Evolutionary conservation across 768 basidiomycete genomes (phyloP), one percentile per base, ranked within the genome.

Genomic region (Naganishia kalamii): DNA sequence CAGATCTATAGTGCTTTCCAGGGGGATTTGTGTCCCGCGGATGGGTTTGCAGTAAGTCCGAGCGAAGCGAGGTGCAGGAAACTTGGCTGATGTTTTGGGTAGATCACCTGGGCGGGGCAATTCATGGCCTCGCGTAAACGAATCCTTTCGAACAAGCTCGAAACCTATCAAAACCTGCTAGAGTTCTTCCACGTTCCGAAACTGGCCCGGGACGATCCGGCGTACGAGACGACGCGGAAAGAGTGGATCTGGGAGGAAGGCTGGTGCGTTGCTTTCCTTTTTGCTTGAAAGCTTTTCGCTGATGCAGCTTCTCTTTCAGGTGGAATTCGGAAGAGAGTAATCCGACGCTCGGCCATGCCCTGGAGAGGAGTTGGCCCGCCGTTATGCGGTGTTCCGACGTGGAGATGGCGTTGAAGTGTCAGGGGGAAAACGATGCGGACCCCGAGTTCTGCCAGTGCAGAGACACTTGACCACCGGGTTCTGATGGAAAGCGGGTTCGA

Each of bases 91-190:
- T 54, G 4, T 5, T 15, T 10, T n/a, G 33, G 59, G 2, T 63
- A 78, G 70, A 68, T 76, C 10, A 68, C 75, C 12, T 79, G 74
- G 70, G 71, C 75, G 0, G 74, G 72, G 12, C 77, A 78, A 62
- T 76, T 78, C 64, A 35, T 74, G 32, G 77, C 71, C 32, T 76
- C 74, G 0, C 65, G 70, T 6, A 52, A 65, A 47, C 65, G 77
- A 13, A 78, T 78, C 32, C 29, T 71, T 23, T 62, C 62, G 3
- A 76, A 74, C 65, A 32, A 67, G 21, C 61, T 52, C 3, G 13
- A 25, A n/a, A 70, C 69, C 62, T 79, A 77, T 63, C 49, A 46
- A 21, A 66, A 69, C 32, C 41, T 77, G 23, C 44, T 59, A 23
- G 59, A 63, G 19, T 70, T 69, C 44, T 74, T 74, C 46, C 68